Conservation (phyloP, 2,329 filamentous ascomycete genomes). For the Cordyceps cicadae region DNA sequence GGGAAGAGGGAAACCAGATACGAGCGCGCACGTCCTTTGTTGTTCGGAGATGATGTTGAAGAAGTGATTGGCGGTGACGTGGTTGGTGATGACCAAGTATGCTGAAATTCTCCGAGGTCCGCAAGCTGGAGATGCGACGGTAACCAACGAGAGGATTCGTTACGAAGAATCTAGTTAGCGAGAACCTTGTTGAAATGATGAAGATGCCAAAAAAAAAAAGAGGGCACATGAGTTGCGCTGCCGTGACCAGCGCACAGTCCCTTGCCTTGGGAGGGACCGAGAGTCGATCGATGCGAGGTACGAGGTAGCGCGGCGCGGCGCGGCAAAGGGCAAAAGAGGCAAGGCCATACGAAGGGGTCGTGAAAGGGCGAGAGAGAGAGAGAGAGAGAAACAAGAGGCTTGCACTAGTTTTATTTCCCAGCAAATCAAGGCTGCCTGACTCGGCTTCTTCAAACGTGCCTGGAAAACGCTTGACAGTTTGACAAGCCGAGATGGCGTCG, state of each 20-base stretch:
- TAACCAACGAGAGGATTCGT: no score
- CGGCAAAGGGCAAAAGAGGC: not conserved
- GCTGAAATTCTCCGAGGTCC: not conserved
- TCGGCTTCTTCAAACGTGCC: not conserved
- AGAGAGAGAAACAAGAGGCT: not conserved
- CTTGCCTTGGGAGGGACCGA: not conserved
- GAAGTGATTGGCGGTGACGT: not conserved
- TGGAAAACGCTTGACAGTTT: no score
- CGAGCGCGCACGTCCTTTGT: not conserved
- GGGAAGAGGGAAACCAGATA: not conserved
- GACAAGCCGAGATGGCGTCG: not conserved
- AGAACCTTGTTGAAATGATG: no score
- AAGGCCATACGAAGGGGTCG: constrained; percentile 2
- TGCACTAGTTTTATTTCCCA: not conserved
- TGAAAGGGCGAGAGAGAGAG: no score
- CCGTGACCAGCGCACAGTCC: not conserved
- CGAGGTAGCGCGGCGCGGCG: no score
- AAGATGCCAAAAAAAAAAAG: no score
- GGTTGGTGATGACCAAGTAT: not conserved
- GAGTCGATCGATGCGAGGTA: not conserved
- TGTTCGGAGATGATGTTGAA: not conserved
- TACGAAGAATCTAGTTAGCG: no score
- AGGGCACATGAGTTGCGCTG: no score
- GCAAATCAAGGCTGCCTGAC: not conserved
- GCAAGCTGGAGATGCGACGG: not conserved